These are phyloP conservation scores for Stagonosporopsis chrysanthemi DNA, from an alignment of 2,329 filamentous ascomycete species.

Conservation along the genomic window DNA sequence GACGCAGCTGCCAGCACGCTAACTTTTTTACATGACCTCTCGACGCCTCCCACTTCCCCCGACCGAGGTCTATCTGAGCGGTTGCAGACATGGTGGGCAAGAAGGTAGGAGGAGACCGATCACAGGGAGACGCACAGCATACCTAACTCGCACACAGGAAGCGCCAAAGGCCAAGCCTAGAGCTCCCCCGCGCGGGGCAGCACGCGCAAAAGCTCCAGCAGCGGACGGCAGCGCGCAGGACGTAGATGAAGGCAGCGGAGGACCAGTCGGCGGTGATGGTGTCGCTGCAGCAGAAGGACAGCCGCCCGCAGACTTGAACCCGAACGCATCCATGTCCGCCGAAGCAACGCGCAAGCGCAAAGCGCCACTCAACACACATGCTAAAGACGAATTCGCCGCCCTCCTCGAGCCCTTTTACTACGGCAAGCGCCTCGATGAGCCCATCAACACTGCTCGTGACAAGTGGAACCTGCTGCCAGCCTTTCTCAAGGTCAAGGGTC, in stretches of 20 bases:
- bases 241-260: constrained; percentile 11
- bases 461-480: constrained; percentile 97
- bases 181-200: constrained; percentile 44
- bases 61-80: constrained; percentile 20
- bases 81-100: constrained; percentile 42
- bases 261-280: constrained; percentile 8
- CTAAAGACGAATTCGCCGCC: constrained; percentile 64
- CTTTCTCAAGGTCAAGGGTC: constrained; percentile 96
- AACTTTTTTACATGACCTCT: constrained; percentile 36
- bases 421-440: constrained; percentile 71
- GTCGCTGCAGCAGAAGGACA: constrained; percentile 2
- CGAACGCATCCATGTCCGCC: constrained; percentile 28
- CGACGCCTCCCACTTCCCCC: constrained; percentile 20
- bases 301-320: constrained; percentile 27
- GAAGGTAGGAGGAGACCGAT: constrained; percentile 27
- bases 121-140: not conserved
- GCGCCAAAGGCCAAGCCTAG: constrained; percentile 35
- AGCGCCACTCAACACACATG: constrained; percentile 36
- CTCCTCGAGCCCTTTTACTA: constrained; percentile 75
- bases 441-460: constrained; percentile 77
- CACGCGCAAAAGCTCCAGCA: constrained; percentile 32
- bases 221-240: constrained; percentile 22
- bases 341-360: constrained; percentile 40
- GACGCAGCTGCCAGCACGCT: constrained; percentile 34
- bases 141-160: constrained; percentile 34